These are phyloP conservation scores for Hamamelis virginiana DNA, from an alignment of 164 flowering plant species.

Conservation along the genomic window DNA sequence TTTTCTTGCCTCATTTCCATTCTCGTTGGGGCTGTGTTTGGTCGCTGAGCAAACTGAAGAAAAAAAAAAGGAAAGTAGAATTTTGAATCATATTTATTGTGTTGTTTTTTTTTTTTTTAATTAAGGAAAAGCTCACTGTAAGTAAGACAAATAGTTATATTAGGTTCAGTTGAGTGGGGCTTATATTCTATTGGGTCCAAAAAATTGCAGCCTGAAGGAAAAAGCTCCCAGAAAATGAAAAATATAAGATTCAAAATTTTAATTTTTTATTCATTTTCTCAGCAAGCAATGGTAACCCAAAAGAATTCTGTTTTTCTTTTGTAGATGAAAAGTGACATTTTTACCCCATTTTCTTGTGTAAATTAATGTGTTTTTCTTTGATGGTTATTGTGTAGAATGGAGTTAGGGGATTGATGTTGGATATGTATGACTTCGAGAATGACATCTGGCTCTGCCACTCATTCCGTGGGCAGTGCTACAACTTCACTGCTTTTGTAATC, in stretches of 20 bases:
- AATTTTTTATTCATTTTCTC: not conserved
- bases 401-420: slow-evolving; percentile 97
- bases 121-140: too few species aligned
- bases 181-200: too few species aligned
- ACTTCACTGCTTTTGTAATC: slow-evolving; percentile 97
- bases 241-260: not conserved
- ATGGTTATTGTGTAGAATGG: slow-evolving; percentile 70
- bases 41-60: not conserved
- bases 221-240: too few species aligned
- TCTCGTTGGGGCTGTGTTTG: slow-evolving; percentile 6
- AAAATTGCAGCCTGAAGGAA: too few species aligned
- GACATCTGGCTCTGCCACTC: slow-evolving; percentile 99
- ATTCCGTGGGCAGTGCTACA: slow-evolving; percentile 78
- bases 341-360: not conserved
- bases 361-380: slow-evolving; percentile 6
- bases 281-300: too few species aligned
- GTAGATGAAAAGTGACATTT: not conserved
- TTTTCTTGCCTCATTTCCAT: slow-evolving; percentile 1
- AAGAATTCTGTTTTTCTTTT: not conserved
- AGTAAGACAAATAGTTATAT: too few species aligned
- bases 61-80: not conserved
- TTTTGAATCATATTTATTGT: not conserved
- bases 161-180: too few species aligned
- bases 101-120: not conserved
- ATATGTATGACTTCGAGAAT: slow-evolving; percentile 86